Evolutionary conservation across 1,284 basidiomycete species (phyloP).

Genomic region (Rhodotorula sp.): DNA sequence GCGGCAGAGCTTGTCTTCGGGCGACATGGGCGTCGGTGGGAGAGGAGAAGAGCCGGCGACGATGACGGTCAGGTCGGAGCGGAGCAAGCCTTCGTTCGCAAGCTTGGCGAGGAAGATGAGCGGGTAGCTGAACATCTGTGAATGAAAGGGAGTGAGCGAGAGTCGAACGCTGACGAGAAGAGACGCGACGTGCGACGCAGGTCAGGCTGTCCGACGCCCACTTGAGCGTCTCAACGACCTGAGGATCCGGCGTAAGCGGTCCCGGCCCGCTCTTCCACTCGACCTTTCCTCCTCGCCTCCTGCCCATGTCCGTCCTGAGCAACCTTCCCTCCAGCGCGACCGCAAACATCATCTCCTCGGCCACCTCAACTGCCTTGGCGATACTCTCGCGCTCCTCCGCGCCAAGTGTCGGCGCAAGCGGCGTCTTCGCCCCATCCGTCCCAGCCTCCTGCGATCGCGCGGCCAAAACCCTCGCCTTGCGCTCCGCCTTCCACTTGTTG

Average conservation of each 20-base stretch:
- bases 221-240: slow-evolving; percentile 26
- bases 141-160: background rate
- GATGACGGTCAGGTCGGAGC: slow-evolving; percentile 30
- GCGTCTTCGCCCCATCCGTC: no score
- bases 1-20: slow-evolving; percentile 37
- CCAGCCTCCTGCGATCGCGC: background rate
- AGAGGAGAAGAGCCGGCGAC: slow-evolving; percentile 6
- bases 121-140: slow-evolving; percentile 35
- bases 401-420: background rate
- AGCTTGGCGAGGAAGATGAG: slow-evolving; percentile 39
- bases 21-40: slow-evolving; percentile 21
- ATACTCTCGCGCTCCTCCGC: slow-evolving; percentile 28
- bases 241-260: slow-evolving; percentile 18
- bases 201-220: slow-evolving; percentile 36
- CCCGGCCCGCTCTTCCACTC: background rate
- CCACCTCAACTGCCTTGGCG: slow-evolving; percentile 19
- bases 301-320: slow-evolving; percentile 7
- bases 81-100: slow-evolving; percentile 37
- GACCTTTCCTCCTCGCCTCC: slow-evolving; percentile 1
- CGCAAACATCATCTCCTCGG: slow-evolving; percentile 31
- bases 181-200: slow-evolving; percentile 31
- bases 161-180: background rate
- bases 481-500: slow-evolving; percentile 37
- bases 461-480: slow-evolving; percentile 13
- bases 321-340: slow-evolving; percentile 21